Base-by-base conservation (phyloP, 2,329 filamentous ascomycete genomes). In the Zymoseptoria pseudotritici region DNA sequence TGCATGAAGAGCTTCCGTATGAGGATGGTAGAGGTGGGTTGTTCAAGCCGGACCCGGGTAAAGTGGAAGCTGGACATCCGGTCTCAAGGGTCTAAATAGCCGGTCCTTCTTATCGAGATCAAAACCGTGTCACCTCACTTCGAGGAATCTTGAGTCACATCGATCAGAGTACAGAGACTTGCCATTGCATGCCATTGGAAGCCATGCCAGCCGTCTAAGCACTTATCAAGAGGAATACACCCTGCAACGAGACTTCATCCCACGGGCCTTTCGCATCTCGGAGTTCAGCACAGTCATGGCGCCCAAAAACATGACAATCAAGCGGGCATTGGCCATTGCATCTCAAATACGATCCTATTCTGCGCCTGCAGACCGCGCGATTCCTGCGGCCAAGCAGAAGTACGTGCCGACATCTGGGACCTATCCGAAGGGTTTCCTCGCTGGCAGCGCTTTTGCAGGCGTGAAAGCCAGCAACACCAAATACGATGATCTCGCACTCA, bases 381-480 rank as follows among this genome's bases (percentile, higher is more conserved):
- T 96, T 60, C 91, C 92, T 1, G 82, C 83, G 17, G 84, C 88
- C 61, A 99, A 97, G 80, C 84, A 87, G 74, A 95, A 95, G 76
- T 97, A 96, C 75, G 85, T 97, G 56, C 92, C 94, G 8, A 87
- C 84, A 1, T 84, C 82, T 50, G 94, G 93, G 64, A 90, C 86
- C 20, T 97, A 97, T 71, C 94, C 94, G 4, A 86, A 89, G 73
- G 94, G 93, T 53, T 99, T 97, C 80, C 79, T 84, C 52, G 91
- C 89, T 29, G 91, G 91, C 11, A 93, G 90, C 63, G 89, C 90
- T 55, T 86, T 96, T 71, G 93, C 96, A 49, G 93, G 94, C 57
- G 91, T 99, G 68, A 99, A 99, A 79, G 85, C 91, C 13, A 87
- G 87, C 65, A 97, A 97, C 77, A 96, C 89, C 55, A 89, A 85